These are phyloP conservation scores for Mycena amicta DNA, from an alignment of 768 basidiomycete genomes.

Conservation along the genomic window DNA sequence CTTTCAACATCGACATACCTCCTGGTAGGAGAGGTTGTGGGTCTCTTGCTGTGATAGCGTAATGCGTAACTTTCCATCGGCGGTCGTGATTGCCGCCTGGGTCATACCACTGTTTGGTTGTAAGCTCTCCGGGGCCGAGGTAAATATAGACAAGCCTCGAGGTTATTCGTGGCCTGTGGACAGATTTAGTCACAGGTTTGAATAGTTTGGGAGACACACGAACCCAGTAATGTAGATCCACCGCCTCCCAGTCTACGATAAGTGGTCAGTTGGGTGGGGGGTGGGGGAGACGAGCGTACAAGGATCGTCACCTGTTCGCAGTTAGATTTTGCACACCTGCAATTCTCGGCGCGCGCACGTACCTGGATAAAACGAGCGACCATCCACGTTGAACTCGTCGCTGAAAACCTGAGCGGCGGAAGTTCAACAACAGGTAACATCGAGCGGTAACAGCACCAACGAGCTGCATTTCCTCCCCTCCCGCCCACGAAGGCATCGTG, in stretches of 20 bases:
- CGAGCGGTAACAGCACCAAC: conserved; percentile 28
- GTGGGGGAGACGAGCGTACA: no score
- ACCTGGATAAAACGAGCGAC: conserved; percentile 56
- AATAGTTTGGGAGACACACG: conserved; percentile 28
- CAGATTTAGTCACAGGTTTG: neutral
- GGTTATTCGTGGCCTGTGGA: conserved; percentile 57
- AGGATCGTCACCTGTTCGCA: conserved; percentile 70
- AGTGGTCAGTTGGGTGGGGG: no score
- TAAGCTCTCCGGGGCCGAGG: conserved; percentile 61
- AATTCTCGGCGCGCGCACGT: conserved; percentile 24
- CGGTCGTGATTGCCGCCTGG: conserved; percentile 79
- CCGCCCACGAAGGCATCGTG: conserved; percentile 39
- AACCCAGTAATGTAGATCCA: conserved; percentile 78
- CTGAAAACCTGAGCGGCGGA: conserved; percentile 44
- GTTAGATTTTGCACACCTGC: neutral
- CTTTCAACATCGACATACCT: conserved; percentile 34
- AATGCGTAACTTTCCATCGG: conserved; percentile 71
- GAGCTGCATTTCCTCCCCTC: conserved; percentile 49
- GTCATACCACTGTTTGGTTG: conserved; percentile 63
- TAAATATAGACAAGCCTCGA: conserved; percentile 54
- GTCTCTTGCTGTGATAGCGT: conserved; percentile 67
- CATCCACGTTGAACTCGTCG: conserved; percentile 66
- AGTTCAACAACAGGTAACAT: neutral
- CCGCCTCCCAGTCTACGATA: conserved; percentile 90
- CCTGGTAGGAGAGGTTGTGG: conserved; percentile 68